Base-by-base conservation (phyloP, 306 rosid genomes). In the Notholithocarpus densiflorus region DNA sequence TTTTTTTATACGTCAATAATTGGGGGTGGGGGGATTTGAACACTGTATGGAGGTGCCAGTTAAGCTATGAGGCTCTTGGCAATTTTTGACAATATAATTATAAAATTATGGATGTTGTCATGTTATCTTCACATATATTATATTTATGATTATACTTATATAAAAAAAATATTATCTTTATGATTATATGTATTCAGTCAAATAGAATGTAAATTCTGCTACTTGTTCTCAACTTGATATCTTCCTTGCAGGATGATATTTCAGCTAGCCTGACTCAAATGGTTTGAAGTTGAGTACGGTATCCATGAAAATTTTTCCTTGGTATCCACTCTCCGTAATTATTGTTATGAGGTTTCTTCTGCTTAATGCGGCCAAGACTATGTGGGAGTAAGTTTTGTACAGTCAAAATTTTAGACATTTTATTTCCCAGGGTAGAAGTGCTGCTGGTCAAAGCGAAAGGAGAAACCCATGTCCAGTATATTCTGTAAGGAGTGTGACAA, bases 181-280 rank as follows among this genome's bases (percentile, higher is more conserved):
- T 13, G 20, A 14, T 75, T 52, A 27, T 6, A 52, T 53, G 19
- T 75, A 14, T 71, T 66, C 34, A 20, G 27, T 65, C 54, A 6
- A 56, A 19, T 72, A 40, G 68, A 66, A 72, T 53, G 52, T 59
- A 13, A 15, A 17, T 57, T 26, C 31, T 79, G 72, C 57, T 73
- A 32, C 55, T 69, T 72, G 40, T 81, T 85, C 74, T 26, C 70
- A 76, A 79, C 86, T 72, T 61, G 71, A 68, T 75, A 70, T 62
- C 29, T 59, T 84, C 60, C 66, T 80, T 78, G 89, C 97, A 91
- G 97, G 97, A 84, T 80, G 89, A 85, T 80, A 88, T 75, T 68
- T 88, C 80, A 54, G 82, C 79, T 74, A 77, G 74, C 88, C 84
- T 86, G 77, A 78, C 56, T 81, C 86, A 74, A 74, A 57, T 75